Conservation (phyloP, 495 filamentous ascomycete species). For the Penicillium crystallinum region DNA sequence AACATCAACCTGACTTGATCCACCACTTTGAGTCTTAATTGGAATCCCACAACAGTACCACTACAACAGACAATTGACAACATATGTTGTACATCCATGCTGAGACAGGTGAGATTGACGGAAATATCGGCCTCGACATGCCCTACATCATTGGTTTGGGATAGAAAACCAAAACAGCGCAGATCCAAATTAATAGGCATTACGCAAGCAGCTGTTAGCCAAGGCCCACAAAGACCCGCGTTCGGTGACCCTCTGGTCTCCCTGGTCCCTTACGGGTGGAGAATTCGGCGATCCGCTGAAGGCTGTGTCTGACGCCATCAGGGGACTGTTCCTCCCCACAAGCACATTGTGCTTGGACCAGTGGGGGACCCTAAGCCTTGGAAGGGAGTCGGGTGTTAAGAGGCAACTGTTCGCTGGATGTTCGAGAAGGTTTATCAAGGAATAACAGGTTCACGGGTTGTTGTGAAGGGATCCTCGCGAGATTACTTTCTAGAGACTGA, state of each 20-base stretch:
- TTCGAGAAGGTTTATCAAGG: conserved; percentile 11
- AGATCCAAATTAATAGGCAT: conserved; percentile 42
- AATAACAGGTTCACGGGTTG: not conserved
- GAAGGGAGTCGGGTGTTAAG: not conserved
- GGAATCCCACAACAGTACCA: too few species aligned
- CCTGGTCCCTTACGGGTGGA: conserved; percentile 42
- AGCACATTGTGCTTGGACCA: conserved; percentile 7
- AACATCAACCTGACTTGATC: not conserved
- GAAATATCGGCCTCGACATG: conserved; percentile 6
- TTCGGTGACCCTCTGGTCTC: conserved; percentile 36
- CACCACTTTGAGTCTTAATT: conserved; percentile 1
- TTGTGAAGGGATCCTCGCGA: conserved; percentile 17
- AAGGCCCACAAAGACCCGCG: conserved; percentile 33
- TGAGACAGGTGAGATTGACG: not conserved
- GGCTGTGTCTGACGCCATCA: conserved; percentile 33
- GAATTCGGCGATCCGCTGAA: conserved; percentile 39
- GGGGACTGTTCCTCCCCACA: conserved; percentile 7
- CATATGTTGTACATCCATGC: too few species aligned
- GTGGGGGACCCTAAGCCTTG: conserved; percentile 3
- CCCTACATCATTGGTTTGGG: conserved; percentile 17
- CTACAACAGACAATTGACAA: not conserved
- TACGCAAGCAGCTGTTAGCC: conserved; percentile 41
- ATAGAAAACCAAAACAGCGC: conserved; percentile 20
- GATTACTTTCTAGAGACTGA: conserved; percentile 18
- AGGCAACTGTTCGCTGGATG: not conserved